Base-by-base conservation (phyloP, 192 early-diverging fungal genomes). In the Rhizophagus sp. region DNA sequence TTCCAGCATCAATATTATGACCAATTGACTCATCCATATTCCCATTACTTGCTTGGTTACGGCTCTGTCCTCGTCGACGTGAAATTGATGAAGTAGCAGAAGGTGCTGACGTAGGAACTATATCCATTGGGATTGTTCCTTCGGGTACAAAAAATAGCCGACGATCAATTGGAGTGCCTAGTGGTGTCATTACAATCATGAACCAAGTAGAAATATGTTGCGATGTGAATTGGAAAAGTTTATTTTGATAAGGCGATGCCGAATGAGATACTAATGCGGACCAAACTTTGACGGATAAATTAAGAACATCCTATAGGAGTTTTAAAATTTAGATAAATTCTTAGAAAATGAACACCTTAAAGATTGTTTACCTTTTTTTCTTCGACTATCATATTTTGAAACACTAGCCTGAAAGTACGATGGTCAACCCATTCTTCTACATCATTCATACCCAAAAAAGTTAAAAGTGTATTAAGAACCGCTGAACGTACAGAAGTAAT, bases 311-410 rank as follows among this genome's bases (percentile, higher is more conserved):
- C 25, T 79, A 15, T 25, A 65, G 5, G n/a, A 22, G 24, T 49
- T 27, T 44, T 36, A 27, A 49, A 33, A 47, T 4, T 78, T 30
- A 52, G 62, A n/a, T 30, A 61, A 61, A 49, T 17, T 30, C n/a
- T 73, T 30, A 15, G 3, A 25, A 15, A 50, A 15, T 30, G 47
- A 27, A 52, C 4, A 25, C 34, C 10, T 50, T 17, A 34, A 22
- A 52, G 6, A 50, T 50, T 9, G 34, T 30, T 47, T 24, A 83
- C 85, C 8, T 82, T 81, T 52, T 88, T 86, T 62, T 96, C 94
- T 82, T 99, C 98, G 1, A 99, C 88, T 57, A 99, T 83, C 69
- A 98, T 83, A 81, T 98, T 98, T 83, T 99, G 97, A 81, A 95
- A 95, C 13, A 95, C 85, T 41, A 97, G 88, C 8, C 93, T 89